Conservation (phyloP, 805 yeast genomes). For the Hanseniaspora lachancei region DNA sequence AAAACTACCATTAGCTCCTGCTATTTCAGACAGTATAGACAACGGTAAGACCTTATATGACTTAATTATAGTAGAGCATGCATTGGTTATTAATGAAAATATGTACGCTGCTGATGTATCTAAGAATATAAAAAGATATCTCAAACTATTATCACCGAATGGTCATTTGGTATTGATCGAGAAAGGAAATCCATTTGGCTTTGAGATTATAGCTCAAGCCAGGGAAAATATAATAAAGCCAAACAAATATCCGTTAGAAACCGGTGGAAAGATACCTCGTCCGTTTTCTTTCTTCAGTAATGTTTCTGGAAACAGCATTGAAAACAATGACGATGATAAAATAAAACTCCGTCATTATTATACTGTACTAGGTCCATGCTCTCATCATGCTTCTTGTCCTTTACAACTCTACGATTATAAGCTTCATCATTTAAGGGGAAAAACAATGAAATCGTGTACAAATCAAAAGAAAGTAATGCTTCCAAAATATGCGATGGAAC, state of each 20-base stretch:
- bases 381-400: slow-evolving; percentile 80
- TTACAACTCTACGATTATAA: slow-evolving; percentile 66
- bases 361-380: slow-evolving; percentile 73
- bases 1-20: slow-evolving; percentile 31
- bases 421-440: slow-evolving; percentile 45
- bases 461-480: slow-evolving; percentile 59
- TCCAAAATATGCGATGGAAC: slow-evolving; percentile 67
- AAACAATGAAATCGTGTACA: slow-evolving; percentile 59
- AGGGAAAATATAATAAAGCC: slow-evolving; percentile 86
- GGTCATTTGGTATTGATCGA: slow-evolving; percentile 74
- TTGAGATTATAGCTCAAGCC: slow-evolving; percentile 79
- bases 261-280: slow-evolving; percentile 48
- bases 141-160: slow-evolving; percentile 54
- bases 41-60: slow-evolving; percentile 43
- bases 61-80: slow-evolving; percentile 71
- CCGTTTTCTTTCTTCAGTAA: slow-evolving; percentile 33
- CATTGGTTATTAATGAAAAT: slow-evolving; percentile 46
- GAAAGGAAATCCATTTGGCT: slow-evolving; percentile 81
- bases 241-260: slow-evolving; percentile 40
- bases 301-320: background rate
- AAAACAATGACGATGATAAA: slow-evolving; percentile 1
- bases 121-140: slow-evolving; percentile 42
- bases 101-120: slow-evolving; percentile 67
- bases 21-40: background rate
- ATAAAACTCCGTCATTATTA: slow-evolving; percentile 38